Conservation (phyloP, 768 basidiomycete genomes). For the Phylloporus scabripes region DNA sequence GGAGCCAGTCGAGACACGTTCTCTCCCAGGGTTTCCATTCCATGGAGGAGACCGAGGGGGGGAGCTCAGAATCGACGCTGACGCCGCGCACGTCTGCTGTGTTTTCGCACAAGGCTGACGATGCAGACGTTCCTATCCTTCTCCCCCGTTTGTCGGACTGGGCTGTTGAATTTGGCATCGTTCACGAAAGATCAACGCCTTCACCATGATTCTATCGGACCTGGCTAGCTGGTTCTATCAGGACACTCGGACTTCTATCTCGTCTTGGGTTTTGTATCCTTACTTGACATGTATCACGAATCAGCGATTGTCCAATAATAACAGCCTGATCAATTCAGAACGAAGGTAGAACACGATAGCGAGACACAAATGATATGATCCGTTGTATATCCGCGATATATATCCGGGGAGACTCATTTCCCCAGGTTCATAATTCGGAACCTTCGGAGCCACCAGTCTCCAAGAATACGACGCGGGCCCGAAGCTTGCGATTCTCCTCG, state of each 20-base stretch:
- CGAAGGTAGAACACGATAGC: conserved; percentile 1
- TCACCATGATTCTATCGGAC: conserved; percentile 11
- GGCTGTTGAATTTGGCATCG: conserved; percentile 27
- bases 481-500: conserved; percentile 53
- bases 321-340: conserved; percentile 8
- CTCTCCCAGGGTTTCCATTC: conserved; percentile 26
- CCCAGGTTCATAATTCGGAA: conserved; percentile 25
- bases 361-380: conserved; percentile 10
- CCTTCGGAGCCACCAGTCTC: conserved; percentile 34
- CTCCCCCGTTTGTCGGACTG: conserved; percentile 47
- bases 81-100: conserved; percentile 14
- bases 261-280: neutral
- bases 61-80: conserved; percentile 12
- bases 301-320: conserved; percentile 9
- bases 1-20: conserved; percentile 23
- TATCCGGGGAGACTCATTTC: conserved; percentile 9
- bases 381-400: conserved; percentile 5
- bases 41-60: conserved; percentile 29
- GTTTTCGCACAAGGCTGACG: conserved; percentile 38
- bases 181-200: conserved; percentile 15
- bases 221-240: neutral
- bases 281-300: conserved; percentile 13
- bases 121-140: conserved; percentile 55
- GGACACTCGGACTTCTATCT: neutral
- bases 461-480: conserved; percentile 32